A percentile compares a stretch with the other conserved stretches of the same genome.
Evolutionary conservation across 148 eudicot species (phyloP).

Genomic region (Rhododendron simsii): DNA sequence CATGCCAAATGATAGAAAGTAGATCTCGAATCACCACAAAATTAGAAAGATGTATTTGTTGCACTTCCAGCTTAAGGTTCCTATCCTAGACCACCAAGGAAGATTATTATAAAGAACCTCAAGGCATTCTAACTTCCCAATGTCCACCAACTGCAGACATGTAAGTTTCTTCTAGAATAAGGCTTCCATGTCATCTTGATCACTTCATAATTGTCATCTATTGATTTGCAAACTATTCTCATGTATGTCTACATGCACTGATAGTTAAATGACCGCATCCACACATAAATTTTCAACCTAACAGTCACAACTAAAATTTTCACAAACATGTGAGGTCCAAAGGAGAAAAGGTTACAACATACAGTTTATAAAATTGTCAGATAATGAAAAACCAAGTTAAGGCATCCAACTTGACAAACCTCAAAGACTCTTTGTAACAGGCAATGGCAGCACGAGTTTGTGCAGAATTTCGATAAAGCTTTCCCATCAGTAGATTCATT

Average conservation of each 20-base stretch:
- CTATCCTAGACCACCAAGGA: background rate
- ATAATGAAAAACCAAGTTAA: background rate
- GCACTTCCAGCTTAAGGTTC: background rate
- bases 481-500: slow-evolving; percentile 88
- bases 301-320: background rate
- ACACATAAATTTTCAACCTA: background rate
- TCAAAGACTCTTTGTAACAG: slow-evolving; percentile 88
- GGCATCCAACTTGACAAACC: slow-evolving; percentile 43
- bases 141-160: background rate
- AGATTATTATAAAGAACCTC: background rate
- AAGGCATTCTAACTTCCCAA: background rate
- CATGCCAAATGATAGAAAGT: background rate
- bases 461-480: slow-evolving; percentile 71
- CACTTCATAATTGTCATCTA: background rate
- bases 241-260: background rate
- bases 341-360: background rate
- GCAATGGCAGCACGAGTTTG: slow-evolving; percentile 79
- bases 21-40: background rate
- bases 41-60: background rate
- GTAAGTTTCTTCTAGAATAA: background rate
- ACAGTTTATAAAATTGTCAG: background rate
- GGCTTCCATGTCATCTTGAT: background rate
- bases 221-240: background rate
- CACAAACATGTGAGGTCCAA: background rate
- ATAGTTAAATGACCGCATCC: background rate